Evolutionary conservation across 129 eudicot genomes (phyloP).

Genomic region (Sambucus nigra): DNA sequence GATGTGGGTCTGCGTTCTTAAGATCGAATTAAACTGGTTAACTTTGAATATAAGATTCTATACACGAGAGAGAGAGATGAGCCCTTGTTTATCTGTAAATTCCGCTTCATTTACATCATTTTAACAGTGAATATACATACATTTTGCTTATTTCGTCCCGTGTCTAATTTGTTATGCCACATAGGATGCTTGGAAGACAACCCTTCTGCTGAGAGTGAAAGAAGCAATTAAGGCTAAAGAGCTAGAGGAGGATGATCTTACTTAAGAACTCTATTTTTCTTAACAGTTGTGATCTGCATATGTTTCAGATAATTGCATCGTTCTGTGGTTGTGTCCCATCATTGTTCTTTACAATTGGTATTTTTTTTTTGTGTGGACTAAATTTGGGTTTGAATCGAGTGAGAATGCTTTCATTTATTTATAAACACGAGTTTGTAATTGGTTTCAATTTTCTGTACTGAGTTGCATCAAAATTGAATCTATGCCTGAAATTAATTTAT

Average conservation of each 20-base stretch:
- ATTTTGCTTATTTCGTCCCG: no score
- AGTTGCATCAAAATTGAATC: no score
- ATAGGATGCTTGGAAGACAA: constrained; percentile 87
- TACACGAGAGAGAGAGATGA: no score
- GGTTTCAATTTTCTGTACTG: no score
- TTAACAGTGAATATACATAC: no score
- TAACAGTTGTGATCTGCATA: not conserved
- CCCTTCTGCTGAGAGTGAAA: constrained; percentile 90
- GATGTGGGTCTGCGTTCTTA: no score
- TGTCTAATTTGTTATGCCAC: no score
- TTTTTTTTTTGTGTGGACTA: not conserved
- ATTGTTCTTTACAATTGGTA: not conserved
- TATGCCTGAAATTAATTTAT: no score
- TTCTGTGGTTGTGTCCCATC: constrained; percentile 3
- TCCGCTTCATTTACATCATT: no score
- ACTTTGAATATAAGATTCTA: no score
- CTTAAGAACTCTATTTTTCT: constrained; percentile 21
- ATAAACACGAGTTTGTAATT: not conserved
- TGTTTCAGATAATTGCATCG: constrained; percentile 4
- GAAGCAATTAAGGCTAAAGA: constrained; percentile 81
- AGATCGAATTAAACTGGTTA: no score
- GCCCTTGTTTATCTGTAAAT: no score
- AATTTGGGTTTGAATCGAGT: not conserved
- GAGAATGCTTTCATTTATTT: not conserved
- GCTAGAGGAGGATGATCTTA: constrained; percentile 84